These are phyloP conservation scores for Boletus insuetus DNA, from an alignment of 768 basidiomycete genomes.

Conservation along the genomic window DNA sequence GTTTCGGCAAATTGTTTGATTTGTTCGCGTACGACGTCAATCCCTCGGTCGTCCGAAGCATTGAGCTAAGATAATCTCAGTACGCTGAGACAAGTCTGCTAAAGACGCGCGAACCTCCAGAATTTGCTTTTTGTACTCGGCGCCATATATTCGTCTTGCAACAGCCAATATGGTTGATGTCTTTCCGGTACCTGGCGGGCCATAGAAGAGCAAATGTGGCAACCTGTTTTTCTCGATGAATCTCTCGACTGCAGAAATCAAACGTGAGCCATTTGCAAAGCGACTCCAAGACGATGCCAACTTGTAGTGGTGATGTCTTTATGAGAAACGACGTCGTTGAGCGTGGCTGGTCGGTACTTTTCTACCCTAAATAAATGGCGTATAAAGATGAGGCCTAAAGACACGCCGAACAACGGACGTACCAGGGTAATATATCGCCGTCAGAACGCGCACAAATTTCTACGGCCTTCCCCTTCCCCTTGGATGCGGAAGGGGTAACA, in stretches of 20 bases:
- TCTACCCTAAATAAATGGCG: slow-evolving; percentile 70
- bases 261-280: neutral
- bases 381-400: neutral
- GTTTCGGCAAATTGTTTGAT: slow-evolving; percentile 99
- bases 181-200: slow-evolving; percentile 97
- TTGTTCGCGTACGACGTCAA: slow-evolving; percentile 97
- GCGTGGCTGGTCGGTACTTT: slow-evolving; percentile 89
- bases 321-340: slow-evolving; percentile 96
- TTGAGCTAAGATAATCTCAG: slow-evolving; percentile 63
- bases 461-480: slow-evolving; percentile 70
- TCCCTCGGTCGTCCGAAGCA: slow-evolving; percentile 97
- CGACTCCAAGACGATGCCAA: slow-evolving; percentile 28
- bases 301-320: slow-evolving; percentile 94
- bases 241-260: slow-evolving; percentile 69
- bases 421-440: slow-evolving; percentile 85
- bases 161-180: slow-evolving; percentile 97
- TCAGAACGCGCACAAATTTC: slow-evolving; percentile 42
- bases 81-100: neutral
- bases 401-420: slow-evolving; percentile 21
- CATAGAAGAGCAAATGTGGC: slow-evolving; percentile 95
- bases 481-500: slow-evolving; percentile 33
- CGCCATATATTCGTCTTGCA: slow-evolving; percentile 90
- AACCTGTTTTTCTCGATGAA: slow-evolving; percentile 94
- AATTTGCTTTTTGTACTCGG: slow-evolving; percentile 84
- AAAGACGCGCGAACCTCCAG: slow-evolving; percentile 63